Evolutionary conservation across 768 basidiomycete species (phyloP).

Genomic region (Coprinopsis strossmayeri): DNA sequence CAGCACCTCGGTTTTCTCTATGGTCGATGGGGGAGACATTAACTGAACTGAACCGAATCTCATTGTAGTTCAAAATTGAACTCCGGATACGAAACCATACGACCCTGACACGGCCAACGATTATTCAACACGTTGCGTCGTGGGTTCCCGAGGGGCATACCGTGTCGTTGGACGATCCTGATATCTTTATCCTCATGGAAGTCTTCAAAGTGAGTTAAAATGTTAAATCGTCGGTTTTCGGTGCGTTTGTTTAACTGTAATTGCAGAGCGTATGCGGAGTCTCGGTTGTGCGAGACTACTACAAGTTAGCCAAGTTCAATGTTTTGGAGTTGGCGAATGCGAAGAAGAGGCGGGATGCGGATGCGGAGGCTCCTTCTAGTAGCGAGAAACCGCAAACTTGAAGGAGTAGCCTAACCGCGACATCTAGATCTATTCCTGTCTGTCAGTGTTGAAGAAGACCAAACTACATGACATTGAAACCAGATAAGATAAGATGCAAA

Average conservation of each 20-base stretch:
- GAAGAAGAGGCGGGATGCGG: conserved; percentile 29
- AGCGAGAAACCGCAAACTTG: no score
- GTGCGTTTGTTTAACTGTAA: conserved; percentile 1
- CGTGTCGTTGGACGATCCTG: conserved; percentile 63
- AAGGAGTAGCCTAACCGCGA: no score
- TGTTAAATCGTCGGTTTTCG: neutral
- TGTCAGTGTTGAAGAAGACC: no score
- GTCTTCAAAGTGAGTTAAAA: conserved; percentile 66
- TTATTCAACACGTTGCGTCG: conserved; percentile 65
- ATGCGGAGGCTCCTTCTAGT: no score
- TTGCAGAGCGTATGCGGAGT: conserved; percentile 71
- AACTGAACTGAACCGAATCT: conserved; percentile 2
- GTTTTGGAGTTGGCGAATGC: conserved; percentile 63
- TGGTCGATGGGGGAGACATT: no score
- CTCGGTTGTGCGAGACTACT: conserved; percentile 68
- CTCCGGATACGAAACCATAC: conserved; percentile 70
- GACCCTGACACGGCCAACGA: conserved; percentile 47
- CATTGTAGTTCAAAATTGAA: conserved; percentile 75
- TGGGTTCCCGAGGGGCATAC: conserved; percentile 63
- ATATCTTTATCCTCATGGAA: conserved; percentile 72
- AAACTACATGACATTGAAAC: no score
- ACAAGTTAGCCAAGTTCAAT: conserved; percentile 70
- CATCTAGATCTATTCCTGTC: no score
- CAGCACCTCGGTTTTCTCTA: no score
- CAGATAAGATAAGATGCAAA: no score